Evolutionary conservation across 345 rosid genomes (phyloP).

Genomic region (Populus simonii): DNA sequence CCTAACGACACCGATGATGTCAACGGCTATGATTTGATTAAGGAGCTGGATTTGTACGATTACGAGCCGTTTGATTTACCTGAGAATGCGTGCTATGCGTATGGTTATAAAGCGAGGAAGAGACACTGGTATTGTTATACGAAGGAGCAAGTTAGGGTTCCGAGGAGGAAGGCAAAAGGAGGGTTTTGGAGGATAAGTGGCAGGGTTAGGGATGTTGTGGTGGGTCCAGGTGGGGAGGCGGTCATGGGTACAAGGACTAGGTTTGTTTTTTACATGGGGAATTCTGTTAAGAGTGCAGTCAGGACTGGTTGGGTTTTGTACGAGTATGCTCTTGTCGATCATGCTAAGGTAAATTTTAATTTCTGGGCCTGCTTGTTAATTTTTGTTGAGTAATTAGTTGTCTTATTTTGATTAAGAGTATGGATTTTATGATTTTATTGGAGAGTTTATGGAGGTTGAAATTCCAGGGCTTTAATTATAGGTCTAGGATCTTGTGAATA

Average conservation of each 20-base stretch:
- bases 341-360: constrained; percentile 32
- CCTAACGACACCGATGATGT: neutral
- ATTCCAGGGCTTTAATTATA: neutral
- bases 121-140: constrained; percentile 52
- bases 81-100: constrained; percentile 29
- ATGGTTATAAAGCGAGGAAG: constrained; percentile 30
- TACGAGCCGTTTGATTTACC: constrained; percentile 42
- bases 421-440: neutral
- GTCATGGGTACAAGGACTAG: constrained; percentile 34
- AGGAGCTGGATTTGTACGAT: constrained; percentile 42
- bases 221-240: constrained; percentile 25
- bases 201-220: constrained; percentile 31
- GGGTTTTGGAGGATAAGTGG: constrained; percentile 49
- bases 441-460: neutral
- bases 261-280: constrained; percentile 41
- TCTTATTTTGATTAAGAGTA: neutral
- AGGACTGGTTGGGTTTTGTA: constrained; percentile 49
- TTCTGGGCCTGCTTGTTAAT: neutral
- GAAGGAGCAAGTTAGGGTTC: constrained; percentile 16
- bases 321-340: constrained; percentile 43
- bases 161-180: constrained; percentile 29
- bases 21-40: constrained; percentile 34
- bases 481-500: neutral
- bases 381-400: neutral
- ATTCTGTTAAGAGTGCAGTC: constrained; percentile 23